Base-by-base conservation (phyloP, 2,329 filamentous ascomycete species). In the Penicillium concentricum region DNA sequence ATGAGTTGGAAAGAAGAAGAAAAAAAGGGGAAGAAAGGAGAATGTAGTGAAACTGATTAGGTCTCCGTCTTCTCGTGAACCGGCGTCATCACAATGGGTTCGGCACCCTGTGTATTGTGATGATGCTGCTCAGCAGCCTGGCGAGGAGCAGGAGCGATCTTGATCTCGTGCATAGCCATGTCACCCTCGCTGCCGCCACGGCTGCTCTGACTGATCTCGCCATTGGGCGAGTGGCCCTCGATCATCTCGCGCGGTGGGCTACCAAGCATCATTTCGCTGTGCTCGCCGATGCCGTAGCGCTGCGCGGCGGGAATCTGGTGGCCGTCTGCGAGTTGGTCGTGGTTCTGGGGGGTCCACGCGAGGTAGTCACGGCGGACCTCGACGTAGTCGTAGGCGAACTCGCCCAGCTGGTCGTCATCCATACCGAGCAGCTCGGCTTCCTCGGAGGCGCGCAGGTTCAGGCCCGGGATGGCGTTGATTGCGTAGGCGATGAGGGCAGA, bases 391-490 rank as follows among this genome's bases (percentile, higher is more conserved):
- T 81, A 81, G 22, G 79, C 79, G 59, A 81, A 81, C 63, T 81
- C 79, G 45, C 79, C 79, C 0, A 81, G 72, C 53, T 81, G 79
- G 62, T 81, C 79, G 52, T 81, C 79, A 51, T 81, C 79, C 79
- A 81, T 81, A 49, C 88, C 88, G 24, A 88, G 78, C 51, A 90
- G 82, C 76, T 90, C 88, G 50, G 88, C 86, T 66, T 87, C 86
- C 62, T 85, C 78, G 15, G 80, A 78, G 56, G 87, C 87, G 54
- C 88, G 86, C 48, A 91, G 84, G 64, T 86, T 85, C 32, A 90
- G 80, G 26, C 88, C 87, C 0, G 88, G 88, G 44, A 90, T 79
- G 61, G 87, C 80, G 78, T 91, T 90, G 76, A 91, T 82, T 55
- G 85, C 72, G 74, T 87, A 89, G 26, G 89, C 83, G 66, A 91